Percentiles rank a stretch among this genome's conserved stretches.
These are phyloP conservation scores for Chrysanthemum makinoi DNA, from an alignment of 129 eudicot genomes.

Conservation along the genomic window DNA sequence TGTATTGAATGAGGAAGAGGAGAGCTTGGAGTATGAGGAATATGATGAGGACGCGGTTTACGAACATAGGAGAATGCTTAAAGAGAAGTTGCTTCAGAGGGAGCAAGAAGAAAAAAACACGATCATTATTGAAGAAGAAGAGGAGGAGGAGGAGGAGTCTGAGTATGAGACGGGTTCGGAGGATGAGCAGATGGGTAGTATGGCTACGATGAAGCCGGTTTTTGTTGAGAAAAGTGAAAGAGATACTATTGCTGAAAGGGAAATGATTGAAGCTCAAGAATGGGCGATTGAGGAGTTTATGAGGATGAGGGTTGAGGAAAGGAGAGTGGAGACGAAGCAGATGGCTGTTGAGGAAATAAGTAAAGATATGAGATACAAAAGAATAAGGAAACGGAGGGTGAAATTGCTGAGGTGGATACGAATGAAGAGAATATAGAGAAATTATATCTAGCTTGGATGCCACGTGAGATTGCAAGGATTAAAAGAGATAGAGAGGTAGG, in stretches of 20 bases:
- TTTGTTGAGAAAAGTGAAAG: slow-evolving; percentile 87
- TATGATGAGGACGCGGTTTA: slow-evolving; percentile 55
- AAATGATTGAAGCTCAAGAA: slow-evolving; percentile 80
- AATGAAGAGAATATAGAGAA: slow-evolving; percentile 92
- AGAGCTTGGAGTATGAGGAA: slow-evolving; percentile 44
- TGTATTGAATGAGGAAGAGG: slow-evolving; percentile 73
- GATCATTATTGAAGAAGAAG: slow-evolving; percentile 54
- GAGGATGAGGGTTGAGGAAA: slow-evolving; percentile 59
- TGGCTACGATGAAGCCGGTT: slow-evolving; percentile 84
- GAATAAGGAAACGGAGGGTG: slow-evolving; percentile 64
- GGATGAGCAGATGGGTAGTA: slow-evolving; percentile 54
- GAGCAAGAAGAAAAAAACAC: slow-evolving; percentile 65
- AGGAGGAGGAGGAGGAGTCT: slow-evolving; percentile 67
- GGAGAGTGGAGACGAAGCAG: slow-evolving; percentile 75
- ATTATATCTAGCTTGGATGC: slow-evolving; percentile 87
- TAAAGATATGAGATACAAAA: slow-evolving; percentile 66
- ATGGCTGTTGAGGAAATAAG: slow-evolving; percentile 80
- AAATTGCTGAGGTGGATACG: slow-evolving; percentile 82
- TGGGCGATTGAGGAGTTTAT: slow-evolving; percentile 66
- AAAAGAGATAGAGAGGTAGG: slow-evolving; percentile 80
- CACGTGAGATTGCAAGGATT: slow-evolving; percentile 82
- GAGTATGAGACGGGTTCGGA: slow-evolving; percentile 95
- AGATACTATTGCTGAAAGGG: slow-evolving; percentile 91
- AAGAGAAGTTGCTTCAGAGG: background rate
- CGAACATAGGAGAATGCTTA: background rate